These are phyloP conservation scores for Cryptosporidium xiaoi DNA, from an alignment of 169 alveolate species.

Conservation along the genomic window DNA sequence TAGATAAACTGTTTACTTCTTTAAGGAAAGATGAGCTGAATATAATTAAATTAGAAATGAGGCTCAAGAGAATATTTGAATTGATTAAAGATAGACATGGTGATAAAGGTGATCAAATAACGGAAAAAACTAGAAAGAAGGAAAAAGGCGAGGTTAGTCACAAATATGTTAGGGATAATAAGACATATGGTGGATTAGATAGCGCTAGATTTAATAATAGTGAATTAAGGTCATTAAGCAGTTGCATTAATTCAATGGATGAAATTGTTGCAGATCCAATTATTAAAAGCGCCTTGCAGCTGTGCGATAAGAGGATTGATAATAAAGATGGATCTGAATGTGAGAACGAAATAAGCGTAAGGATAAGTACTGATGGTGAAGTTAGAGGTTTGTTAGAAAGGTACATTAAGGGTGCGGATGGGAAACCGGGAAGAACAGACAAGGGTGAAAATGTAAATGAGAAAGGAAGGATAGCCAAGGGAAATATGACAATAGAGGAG, in stretches of 20 bases:
- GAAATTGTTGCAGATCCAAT: background rate
- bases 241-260: background rate
- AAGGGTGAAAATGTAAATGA: background rate
- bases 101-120: too few species aligned
- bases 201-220: background rate
- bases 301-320: background rate
- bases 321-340: background rate
- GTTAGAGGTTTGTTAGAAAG: slow-evolving; percentile 28
- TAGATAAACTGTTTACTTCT: slow-evolving; percentile 4
- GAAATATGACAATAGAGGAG: too few species aligned
- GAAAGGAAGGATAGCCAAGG: too few species aligned
- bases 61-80: slow-evolving; percentile 59
- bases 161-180: background rate
- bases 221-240: background rate
- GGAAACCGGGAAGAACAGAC: slow-evolving; percentile 1
- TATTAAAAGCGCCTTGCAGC: background rate
- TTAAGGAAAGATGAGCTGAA: slow-evolving; percentile 24
- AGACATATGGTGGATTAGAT: background rate
- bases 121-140: background rate
- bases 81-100: background rate
- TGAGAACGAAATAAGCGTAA: slow-evolving; percentile 31
- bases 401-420: slow-evolving; percentile 34
- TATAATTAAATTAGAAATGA: slow-evolving; percentile 20
- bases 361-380: slow-evolving; percentile 44
- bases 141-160: background rate